phyloP scores from a whole-genome alignment of 2,329 filamentous ascomycete genomes.

The Huntiella decipiens region DNA sequence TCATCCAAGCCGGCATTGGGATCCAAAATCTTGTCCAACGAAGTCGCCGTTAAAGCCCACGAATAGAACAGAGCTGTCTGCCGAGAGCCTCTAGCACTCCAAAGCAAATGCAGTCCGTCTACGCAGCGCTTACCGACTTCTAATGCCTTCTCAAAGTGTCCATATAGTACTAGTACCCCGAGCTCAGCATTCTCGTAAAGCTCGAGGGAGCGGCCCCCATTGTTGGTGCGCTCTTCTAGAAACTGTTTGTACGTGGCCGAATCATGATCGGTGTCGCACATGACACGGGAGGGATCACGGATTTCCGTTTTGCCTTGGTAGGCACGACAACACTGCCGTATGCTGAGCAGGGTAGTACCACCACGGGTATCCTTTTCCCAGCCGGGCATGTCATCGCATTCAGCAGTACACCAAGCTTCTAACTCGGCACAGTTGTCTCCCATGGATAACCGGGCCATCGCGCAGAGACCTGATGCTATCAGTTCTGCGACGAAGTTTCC shows the following conservation, averaged over 20 bases:
- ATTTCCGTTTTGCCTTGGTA: slow-evolving; percentile 53
- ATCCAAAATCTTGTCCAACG: slow-evolving; percentile 27
- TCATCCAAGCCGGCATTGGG: slow-evolving; percentile 21
- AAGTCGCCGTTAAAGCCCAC: slow-evolving; percentile 32
- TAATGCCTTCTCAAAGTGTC: slow-evolving; percentile 39
- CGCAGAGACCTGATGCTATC: slow-evolving; percentile 48
- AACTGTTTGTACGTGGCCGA: slow-evolving; percentile 39
- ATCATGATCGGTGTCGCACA: slow-evolving; percentile 51
- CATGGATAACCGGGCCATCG: slow-evolving; percentile 48
- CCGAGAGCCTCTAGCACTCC: slow-evolving; percentile 40
- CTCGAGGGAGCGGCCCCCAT: slow-evolving; percentile 43
- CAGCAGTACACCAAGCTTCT: slow-evolving; percentile 50
- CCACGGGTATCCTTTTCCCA: slow-evolving; percentile 56
- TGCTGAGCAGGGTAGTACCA: slow-evolving; percentile 46
- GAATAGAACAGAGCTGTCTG: slow-evolving; percentile 41
- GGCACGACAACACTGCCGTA: slow-evolving; percentile 47
- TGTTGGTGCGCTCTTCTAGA: slow-evolving; percentile 30
- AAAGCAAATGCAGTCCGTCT: slow-evolving; percentile 29
- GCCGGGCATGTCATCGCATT: slow-evolving; percentile 53
- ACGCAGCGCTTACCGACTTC: slow-evolving; percentile 34
- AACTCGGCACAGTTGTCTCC: slow-evolving; percentile 51
- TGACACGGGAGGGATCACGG: slow-evolving; percentile 31
- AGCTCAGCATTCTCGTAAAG: slow-evolving; percentile 52
- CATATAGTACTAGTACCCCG: slow-evolving; percentile 42
- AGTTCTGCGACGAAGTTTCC: slow-evolving; percentile 57